Base-by-base conservation (phyloP, 257 asterid species). In the Fraxinus pennsylvanica region DNA sequence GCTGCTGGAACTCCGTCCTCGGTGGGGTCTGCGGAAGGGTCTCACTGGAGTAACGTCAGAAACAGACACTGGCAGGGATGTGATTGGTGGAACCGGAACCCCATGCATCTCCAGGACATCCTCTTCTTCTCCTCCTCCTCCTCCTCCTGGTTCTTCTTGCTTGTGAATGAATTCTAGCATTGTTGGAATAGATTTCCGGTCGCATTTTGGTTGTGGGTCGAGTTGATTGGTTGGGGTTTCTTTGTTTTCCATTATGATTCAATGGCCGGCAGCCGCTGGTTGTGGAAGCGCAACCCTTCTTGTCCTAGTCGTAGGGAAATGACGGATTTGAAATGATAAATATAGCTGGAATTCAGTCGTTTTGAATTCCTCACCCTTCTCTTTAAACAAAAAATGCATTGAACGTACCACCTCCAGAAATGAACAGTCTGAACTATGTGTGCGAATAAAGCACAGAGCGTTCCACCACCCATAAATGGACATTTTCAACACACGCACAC, bases 71-170 rank as follows among this genome's bases (percentile, higher is more conserved):
- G 72, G 74, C 68, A 59, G 39, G 14, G 39, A 87, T 1, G 74
- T 32, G 76, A 74, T 52, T 4, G 87, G 85, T 12, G 84, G 82
- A 82, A 77, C 27, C 83, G 65, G 82, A 82, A 77, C 27, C 84
- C 54, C 81, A 36, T 63, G 68, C 68, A 63, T 47, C 68, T 74
- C 6, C 81, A 73, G 45, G 86, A 38, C 61, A 50, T 83, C 68
- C 75, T 81, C 74, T 1, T 65, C 73, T 17, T 67, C 76, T 68
- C 32, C 32, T 32, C 32, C 32, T 85, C 86, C 22, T 77, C 74
- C 30, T 88, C 91, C 76, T 63, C 1, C 35, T 63, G 35, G 33
- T 22, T 22, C 6, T 4, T 63, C 69, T 22, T 27, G 35, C 12
- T 63, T 27, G 10, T 25, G 69, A 63, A 63, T 22, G 69, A n/a